Conservation (phyloP, 2,329 filamentous ascomycete genomes). For the Septoria linicola region DNA sequence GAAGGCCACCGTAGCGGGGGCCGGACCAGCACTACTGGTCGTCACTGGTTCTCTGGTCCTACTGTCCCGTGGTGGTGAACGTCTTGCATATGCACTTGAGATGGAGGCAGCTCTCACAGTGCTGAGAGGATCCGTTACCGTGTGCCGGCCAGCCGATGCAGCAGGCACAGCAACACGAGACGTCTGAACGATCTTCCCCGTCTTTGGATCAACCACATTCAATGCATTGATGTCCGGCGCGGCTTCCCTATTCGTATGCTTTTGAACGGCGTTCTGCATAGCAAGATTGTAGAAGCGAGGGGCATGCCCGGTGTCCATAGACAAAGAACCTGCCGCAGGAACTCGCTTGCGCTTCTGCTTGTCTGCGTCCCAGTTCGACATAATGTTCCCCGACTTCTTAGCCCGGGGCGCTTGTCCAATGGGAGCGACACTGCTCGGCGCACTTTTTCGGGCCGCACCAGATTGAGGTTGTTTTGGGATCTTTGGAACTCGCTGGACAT, state of each 20-base stretch:
- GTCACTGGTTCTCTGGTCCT: not conserved
- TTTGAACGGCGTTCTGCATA: slow-evolving; percentile 27
- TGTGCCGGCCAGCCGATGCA: not conserved
- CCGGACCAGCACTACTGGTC: too few relatives aligned
- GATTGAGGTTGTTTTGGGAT: not conserved
- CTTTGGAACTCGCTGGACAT: not conserved
- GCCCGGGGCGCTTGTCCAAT: slow-evolving; percentile 2
- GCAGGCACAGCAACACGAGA: not conserved
- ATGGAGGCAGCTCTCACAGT: not conserved
- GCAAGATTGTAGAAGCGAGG: slow-evolving; percentile 28
- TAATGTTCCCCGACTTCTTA: slow-evolving; percentile 17
- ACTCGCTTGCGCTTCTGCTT: slow-evolving; percentile 24
- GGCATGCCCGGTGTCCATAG: slow-evolving; percentile 3
- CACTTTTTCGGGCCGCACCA: slow-evolving; percentile 21
- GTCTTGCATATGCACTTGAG: slow-evolving; percentile 14
- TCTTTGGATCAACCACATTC: slow-evolving; percentile 33
- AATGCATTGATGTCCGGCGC: slow-evolving; percentile 32
- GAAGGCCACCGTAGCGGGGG: not conserved
- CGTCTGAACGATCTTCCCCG: slow-evolving; percentile 26
- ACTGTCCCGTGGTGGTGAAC: slow-evolving; percentile 13
- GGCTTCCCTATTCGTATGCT: slow-evolving; percentile 29
- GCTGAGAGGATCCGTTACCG: not conserved
- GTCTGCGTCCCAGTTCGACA: slow-evolving; percentile 19
- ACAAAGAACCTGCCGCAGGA: slow-evolving; percentile 26
- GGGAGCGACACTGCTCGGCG: slow-evolving; percentile 1